Evolutionary conservation across 2,329 filamentous ascomycete genomes (phyloP).

Genomic region (Emergomyces africanus): DNA sequence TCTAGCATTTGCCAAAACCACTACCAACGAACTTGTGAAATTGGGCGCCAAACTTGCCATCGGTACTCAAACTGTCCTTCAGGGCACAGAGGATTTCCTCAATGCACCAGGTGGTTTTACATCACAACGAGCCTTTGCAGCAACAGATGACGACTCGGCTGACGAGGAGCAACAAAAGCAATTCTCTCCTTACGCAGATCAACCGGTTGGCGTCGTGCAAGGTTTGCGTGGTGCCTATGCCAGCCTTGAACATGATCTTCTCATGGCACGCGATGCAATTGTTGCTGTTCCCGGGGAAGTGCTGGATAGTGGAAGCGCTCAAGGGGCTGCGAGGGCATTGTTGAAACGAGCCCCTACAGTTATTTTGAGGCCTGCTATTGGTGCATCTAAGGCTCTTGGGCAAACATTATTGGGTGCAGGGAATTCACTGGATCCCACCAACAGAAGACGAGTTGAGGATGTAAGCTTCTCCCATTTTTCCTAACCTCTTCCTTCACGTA

Average conservation of each 20-base stretch:
- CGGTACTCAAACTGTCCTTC: constrained; percentile 84
- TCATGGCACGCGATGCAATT: constrained; percentile 76
- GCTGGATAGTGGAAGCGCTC: constrained; percentile 71
- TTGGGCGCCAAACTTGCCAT: constrained; percentile 89
- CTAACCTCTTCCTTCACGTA: background rate
- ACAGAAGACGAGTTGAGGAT: constrained; percentile 71
- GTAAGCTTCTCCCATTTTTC: constrained; percentile 48
- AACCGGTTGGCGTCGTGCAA: constrained; percentile 78
- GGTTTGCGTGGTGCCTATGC: constrained; percentile 72
- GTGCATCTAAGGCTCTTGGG: constrained; percentile 75
- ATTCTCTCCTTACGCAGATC: constrained; percentile 85
- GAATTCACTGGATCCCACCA: constrained; percentile 75
- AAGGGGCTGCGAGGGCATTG: constrained; percentile 67
- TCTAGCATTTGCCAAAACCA: constrained; percentile 79
- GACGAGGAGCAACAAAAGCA: constrained; percentile 59
- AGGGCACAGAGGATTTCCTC: constrained; percentile 75
- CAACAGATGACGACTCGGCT: constrained; percentile 46
- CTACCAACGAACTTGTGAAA: constrained; percentile 86
- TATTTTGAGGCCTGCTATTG: constrained; percentile 79
- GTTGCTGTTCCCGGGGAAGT: constrained; percentile 89
- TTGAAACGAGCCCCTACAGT: constrained; percentile 79
- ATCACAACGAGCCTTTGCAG: constrained; percentile 33
- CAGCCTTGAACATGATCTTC: constrained; percentile 74
- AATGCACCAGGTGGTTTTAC: constrained; percentile 21
- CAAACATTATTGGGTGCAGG: constrained; percentile 85